Percentiles rank a stretch among this genome's conserved stretches.
phyloP scores from a whole-genome alignment of 257 asterid species.

The Echites panduratus region DNA sequence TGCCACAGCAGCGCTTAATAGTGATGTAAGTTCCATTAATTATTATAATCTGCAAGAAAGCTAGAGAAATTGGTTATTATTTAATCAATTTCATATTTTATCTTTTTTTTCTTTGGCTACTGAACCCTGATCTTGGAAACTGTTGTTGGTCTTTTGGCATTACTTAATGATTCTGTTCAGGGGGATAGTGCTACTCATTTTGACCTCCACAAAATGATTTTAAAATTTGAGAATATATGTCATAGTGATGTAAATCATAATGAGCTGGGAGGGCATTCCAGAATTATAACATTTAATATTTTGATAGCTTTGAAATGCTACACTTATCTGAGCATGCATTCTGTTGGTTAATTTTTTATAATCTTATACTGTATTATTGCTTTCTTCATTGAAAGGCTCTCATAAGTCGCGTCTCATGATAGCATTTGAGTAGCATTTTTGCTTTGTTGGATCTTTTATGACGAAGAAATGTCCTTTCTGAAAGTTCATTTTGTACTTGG shows the following conservation, averaged over 20 bases:
- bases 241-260: not conserved
- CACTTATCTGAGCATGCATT: not conserved
- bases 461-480: not conserved
- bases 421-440: not conserved
- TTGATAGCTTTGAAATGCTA: not conserved
- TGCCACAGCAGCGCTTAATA: conserved; percentile 64
- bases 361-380: not conserved
- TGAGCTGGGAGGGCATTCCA: not conserved
- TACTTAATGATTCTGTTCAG: not conserved
- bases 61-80: not conserved
- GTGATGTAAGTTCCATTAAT: conserved; percentile 43
- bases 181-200: not conserved
- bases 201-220: not conserved
- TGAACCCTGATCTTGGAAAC: not conserved
- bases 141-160: not conserved
- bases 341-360: not conserved
- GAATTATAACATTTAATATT: not conserved
- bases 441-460: not conserved
- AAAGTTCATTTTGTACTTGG: not conserved
- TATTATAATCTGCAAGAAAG: conserved; percentile 1
- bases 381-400: not conserved
- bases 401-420: not conserved
- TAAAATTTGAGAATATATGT: not conserved
- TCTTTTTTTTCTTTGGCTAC: conserved; percentile 1
- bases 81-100: not conserved